A percentile compares a stretch with the other conserved stretches of the same genome.
Conservation (phyloP, 2,329 filamentous ascomycete species). For the Xylariaceae sp. region DNA sequence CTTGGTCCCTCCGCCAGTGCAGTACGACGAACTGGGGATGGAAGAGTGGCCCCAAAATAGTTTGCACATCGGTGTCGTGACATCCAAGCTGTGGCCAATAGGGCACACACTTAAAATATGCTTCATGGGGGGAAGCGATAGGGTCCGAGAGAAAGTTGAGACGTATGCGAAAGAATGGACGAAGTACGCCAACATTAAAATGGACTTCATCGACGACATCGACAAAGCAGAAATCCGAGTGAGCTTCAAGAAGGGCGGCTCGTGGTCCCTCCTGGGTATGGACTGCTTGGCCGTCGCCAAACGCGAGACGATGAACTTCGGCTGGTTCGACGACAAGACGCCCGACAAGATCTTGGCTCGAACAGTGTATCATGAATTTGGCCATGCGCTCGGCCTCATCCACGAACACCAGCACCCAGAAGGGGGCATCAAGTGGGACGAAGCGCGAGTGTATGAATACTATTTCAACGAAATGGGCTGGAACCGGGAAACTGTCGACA, state of each 20-base stretch:
- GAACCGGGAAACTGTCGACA: neutral
- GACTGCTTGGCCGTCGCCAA: neutral
- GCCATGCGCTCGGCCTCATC: constrained; percentile 10
- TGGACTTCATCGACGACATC: constrained; percentile 1
- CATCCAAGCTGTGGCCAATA: neutral
- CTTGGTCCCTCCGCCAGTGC: neutral
- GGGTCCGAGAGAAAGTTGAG: neutral
- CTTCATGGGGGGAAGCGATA: neutral
- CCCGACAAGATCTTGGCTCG: neutral
- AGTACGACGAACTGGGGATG: neutral
- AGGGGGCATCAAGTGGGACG: constrained; percentile 3
- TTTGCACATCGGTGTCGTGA: neutral
- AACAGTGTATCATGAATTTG: constrained; percentile 9
- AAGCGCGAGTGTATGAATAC: neutral
- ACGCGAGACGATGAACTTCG: constrained; percentile 8
- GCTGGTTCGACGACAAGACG: neutral
- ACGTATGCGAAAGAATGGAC: constrained; percentile 10
- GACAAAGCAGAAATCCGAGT: constrained; percentile 3
- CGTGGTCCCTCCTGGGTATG: constrained; percentile 4
- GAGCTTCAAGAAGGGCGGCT: constrained; percentile 4
- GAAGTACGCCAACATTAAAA: constrained; percentile 7
- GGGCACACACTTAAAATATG: constrained; percentile 5
- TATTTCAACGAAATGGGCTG: constrained; percentile 2
- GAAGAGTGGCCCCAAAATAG: constrained; percentile 1
- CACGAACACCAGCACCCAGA: constrained; percentile 12